A percentile compares a stretch with the other conserved stretches of the same genome.
phyloP scores from a whole-genome alignment of 495 filamentous ascomycete genomes.

The Hyaloscypha finlandica region DNA sequence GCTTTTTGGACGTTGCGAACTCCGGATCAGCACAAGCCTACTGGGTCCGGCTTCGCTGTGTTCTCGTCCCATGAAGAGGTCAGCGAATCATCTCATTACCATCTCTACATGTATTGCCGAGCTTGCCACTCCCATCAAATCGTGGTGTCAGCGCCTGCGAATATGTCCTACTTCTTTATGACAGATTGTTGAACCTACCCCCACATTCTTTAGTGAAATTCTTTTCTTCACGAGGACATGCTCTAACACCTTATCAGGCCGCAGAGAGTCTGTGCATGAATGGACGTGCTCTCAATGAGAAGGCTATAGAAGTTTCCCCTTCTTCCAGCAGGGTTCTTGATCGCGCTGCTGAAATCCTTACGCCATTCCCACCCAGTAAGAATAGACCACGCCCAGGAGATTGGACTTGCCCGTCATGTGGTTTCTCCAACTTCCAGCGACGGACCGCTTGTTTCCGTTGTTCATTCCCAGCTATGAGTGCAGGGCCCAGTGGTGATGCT shows the following conservation, averaged over 20 bases:
- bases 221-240: conserved; percentile 33
- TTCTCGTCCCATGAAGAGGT: conserved; percentile 99
- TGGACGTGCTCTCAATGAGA: conserved; percentile 94
- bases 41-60: conserved; percentile 94
- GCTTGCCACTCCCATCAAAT: conserved; percentile 26
- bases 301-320: conserved; percentile 96
- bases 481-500: conserved; percentile 68
- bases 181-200: conserved; percentile 25
- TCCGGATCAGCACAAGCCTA: conserved; percentile 98
- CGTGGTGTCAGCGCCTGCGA: conserved; percentile 30
- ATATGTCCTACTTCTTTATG: conserved; percentile 32
- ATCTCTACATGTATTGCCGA: conserved; percentile 30
- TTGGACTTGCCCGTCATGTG: conserved; percentile 97
- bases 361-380: conserved; percentile 96
- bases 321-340: conserved; percentile 95
- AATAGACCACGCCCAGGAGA: conserved; percentile 96
- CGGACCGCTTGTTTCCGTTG: conserved; percentile 98
- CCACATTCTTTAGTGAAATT: conserved; percentile 25
- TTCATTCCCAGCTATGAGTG: conserved; percentile 89
- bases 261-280: conserved; percentile 99
- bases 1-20: conserved; percentile 98
- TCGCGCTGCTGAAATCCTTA: conserved; percentile 90
- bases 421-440: conserved; percentile 93
- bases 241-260: conserved; percentile 58
- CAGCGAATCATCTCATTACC: conserved; percentile 41